Base-by-base conservation (phyloP, 176 grass and related monocot species). In the Zea luxurians region DNA sequence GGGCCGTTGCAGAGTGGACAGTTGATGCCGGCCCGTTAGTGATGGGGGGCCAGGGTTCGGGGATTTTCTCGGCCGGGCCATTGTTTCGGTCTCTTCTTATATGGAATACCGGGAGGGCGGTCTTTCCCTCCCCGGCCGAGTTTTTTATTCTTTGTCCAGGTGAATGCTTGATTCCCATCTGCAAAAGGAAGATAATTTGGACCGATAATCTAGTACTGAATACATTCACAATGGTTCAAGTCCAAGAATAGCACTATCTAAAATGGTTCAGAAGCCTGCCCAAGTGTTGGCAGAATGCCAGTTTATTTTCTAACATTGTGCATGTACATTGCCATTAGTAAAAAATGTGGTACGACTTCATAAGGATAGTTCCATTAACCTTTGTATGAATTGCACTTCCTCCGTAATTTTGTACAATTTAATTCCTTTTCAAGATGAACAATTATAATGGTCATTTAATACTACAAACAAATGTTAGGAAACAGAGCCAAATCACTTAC, bases 401-500 rank as follows among this genome's bases (percentile, higher is more conserved):
- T 40, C 13, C 8, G 0, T 46, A 47, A 66, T 66, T 37, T 35
- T 75, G 48, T 74, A 13, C 11, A 3, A 54, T 16, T 41, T 53
- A 75, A 66, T 17, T 10, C n/a, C 42, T 69, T 53, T 45, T 55
- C 17, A 62, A 75, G 18, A 53, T 37, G 15, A 70, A 74, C 27
- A 18, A 47, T 77, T 35, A 66, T 66, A n/a, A 17, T 85, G 35
- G 49, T 53, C 27, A 53, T 62, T 17, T 65, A 49, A 4, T 80
- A 4, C 12, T 37, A 20, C 9, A 20, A 66, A 75, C 16, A 80
- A 1, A 59, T 50, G 17, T 77, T 37, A 48, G 16, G 9, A 21
- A 73, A 66, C 12, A 73, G 17, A 61, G 57, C 54, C 41, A 0
- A 59, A 84, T 37, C 54, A 78, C 87, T 94, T 94, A 98, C 95